These are phyloP conservation scores for Excoecaria agallocha DNA, from an alignment of 345 rosid species.

Conservation along the genomic window DNA sequence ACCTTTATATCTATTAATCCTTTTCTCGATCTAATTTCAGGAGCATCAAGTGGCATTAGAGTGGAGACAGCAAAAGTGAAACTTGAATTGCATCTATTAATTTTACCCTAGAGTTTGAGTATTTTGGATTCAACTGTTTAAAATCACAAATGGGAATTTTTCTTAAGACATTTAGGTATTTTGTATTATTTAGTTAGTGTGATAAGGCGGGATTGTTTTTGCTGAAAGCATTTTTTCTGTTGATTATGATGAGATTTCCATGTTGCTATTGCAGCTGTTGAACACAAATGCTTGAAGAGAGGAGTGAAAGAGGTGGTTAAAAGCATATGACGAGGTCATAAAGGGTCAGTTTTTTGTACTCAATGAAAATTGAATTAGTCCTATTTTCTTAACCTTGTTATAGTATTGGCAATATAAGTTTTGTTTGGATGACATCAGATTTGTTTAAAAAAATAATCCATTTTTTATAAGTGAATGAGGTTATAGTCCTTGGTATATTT, in stretches of 20 bases:
- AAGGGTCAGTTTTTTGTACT: constrained; percentile 53
- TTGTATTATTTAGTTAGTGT: constrained; percentile 19
- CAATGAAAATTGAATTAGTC: not conserved
- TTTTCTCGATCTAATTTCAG: too few relatives aligned
- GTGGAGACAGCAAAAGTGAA: too few relatives aligned
- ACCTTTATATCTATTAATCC: too few relatives aligned
- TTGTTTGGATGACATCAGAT: not conserved
- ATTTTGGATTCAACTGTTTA: not conserved
- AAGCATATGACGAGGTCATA: constrained; percentile 79
- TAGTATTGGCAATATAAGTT: not conserved
- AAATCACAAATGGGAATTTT: not conserved
- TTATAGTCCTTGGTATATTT: not conserved
- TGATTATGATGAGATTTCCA: too few relatives aligned
- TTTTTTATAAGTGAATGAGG: not conserved
- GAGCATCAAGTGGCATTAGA: too few relatives aligned
- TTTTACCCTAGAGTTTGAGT: not conserved
- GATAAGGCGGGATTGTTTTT: too few relatives aligned
- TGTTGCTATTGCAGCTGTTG: too few relatives aligned
- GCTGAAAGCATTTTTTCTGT: too few relatives aligned
- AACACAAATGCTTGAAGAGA: too few relatives aligned
- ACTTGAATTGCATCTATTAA: not conserved
- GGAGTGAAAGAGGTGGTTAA: constrained; percentile 96
- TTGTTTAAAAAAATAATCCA: not conserved
- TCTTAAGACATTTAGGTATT: not conserved
- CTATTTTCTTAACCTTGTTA: not conserved